A percentile compares a stretch with the other conserved stretches of the same genome.
These are phyloP conservation scores for Fraxinus baroniana DNA, from an alignment of 305 asterid species.

Conservation along the genomic window DNA sequence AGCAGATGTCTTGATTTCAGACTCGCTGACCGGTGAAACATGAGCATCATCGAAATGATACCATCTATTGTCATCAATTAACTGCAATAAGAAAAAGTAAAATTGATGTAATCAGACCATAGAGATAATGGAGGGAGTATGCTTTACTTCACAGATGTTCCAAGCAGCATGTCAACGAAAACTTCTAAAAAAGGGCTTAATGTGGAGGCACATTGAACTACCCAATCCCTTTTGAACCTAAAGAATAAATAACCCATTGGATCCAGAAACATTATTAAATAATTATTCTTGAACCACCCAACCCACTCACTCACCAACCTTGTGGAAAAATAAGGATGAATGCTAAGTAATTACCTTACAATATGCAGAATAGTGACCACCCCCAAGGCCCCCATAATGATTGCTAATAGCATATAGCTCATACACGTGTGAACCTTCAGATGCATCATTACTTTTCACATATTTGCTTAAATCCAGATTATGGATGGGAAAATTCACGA, in stretches of 20 bases:
- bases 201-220: neutral
- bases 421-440: slow-evolving; percentile 60
- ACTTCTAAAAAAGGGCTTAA: neutral
- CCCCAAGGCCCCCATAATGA: slow-evolving; percentile 96
- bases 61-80: slow-evolving; percentile 75
- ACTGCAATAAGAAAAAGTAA: slow-evolving; percentile 47
- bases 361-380: slow-evolving; percentile 93
- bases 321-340: neutral
- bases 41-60: slow-evolving; percentile 93
- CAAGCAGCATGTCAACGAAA: neutral
- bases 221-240: neutral
- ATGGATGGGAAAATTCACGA: slow-evolving; percentile 79
- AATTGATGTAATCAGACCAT: neutral
- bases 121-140: neutral
- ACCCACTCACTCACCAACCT: neutral
- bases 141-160: neutral
- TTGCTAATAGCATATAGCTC: slow-evolving; percentile 92
- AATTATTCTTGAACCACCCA: neutral
- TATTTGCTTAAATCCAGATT: slow-evolving; percentile 81
- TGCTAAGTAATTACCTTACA: slow-evolving; percentile 64
- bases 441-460: slow-evolving; percentile 57
- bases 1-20: slow-evolving; percentile 85
- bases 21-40: slow-evolving; percentile 73
- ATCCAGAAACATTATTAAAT: neutral
- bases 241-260: neutral